These are phyloP conservation scores for Dactylellina haptotyla DNA, from an alignment of 2,329 filamentous ascomycete species.

Conservation along the genomic window DNA sequence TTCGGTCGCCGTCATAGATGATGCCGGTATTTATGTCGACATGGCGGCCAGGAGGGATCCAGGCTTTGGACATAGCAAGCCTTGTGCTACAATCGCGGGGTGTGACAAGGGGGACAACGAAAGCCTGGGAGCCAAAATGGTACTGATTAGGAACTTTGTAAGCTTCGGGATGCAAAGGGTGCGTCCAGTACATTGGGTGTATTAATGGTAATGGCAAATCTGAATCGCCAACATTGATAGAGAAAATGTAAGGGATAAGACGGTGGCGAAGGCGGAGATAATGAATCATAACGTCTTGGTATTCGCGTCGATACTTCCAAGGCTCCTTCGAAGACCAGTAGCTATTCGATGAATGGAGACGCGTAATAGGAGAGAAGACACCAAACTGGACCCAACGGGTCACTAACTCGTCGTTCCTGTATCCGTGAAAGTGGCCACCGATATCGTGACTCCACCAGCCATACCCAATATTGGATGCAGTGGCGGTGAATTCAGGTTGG, in stretches of 20 bases:
- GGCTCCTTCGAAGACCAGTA: slow-evolving; percentile 72
- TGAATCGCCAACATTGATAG: no score
- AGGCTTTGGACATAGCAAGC: slow-evolving; percentile 66
- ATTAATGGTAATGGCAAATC: no score
- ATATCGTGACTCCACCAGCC: slow-evolving; percentile 77
- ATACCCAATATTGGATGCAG: slow-evolving; percentile 73
- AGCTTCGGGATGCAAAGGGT: slow-evolving; percentile 65
- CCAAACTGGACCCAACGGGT: slow-evolving; percentile 72
- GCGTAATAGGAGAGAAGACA: slow-evolving; percentile 65
- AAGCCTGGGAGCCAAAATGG: slow-evolving; percentile 68
- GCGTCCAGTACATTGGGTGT: slow-evolving; percentile 73
- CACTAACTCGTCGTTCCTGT: slow-evolving; percentile 69
- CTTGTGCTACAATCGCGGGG: slow-evolving; percentile 65
- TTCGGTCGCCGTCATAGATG: slow-evolving; percentile 69
- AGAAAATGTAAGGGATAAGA: no score
- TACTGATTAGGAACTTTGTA: slow-evolving; percentile 70
- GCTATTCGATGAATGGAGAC: slow-evolving; percentile 70
- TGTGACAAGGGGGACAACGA: slow-evolving; percentile 69
- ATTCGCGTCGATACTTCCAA: slow-evolving; percentile 68
- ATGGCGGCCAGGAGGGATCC: slow-evolving; percentile 68
- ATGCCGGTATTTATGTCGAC: slow-evolving; percentile 64
- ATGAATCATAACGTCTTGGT: slow-evolving; percentile 64
- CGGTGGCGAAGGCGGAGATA: no score
- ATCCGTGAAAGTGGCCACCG: slow-evolving; percentile 71
- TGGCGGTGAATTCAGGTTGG: slow-evolving; percentile 74